phyloP scores from a whole-genome alignment of 2,329 filamentous ascomycete species.

The Pseudophaeomoniella oleicola region DNA sequence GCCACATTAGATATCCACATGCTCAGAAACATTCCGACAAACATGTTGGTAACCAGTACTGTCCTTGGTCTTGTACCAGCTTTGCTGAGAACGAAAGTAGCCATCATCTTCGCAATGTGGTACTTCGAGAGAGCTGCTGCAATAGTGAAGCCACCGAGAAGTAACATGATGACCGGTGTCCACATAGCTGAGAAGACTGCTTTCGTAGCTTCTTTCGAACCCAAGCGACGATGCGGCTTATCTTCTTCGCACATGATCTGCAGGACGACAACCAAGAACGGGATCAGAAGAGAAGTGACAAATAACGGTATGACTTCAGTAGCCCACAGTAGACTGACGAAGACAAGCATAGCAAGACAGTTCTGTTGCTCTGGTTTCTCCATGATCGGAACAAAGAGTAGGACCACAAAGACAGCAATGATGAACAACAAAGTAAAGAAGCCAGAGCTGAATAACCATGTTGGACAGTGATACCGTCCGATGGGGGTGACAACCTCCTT shows the following conservation, averaged over 20 bases:
- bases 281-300: constrained; percentile 85
- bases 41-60: constrained; percentile 95
- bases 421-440: constrained; percentile 63
- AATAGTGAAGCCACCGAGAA: constrained; percentile 90
- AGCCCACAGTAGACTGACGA: constrained; percentile 90
- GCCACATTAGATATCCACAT: constrained; percentile 99
- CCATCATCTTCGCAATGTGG: constrained; percentile 93
- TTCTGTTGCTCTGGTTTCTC: constrained; percentile 83
- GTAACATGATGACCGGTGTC: constrained; percentile 97
- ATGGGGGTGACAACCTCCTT: constrained; percentile 68
- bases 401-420: constrained; percentile 54
- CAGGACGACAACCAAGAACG: constrained; percentile 80
- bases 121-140: constrained; percentile 93
- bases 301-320: constrained; percentile 97
- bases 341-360: constrained; percentile 81
- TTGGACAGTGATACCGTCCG: constrained; percentile 59
- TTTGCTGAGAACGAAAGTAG: constrained; percentile 90
- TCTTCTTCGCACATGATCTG: constrained; percentile 69
- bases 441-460: constrained; percentile 71
- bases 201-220: constrained; percentile 64
- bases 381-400: constrained; percentile 72
- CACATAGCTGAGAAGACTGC: constrained; percentile 95
- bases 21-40: constrained; percentile 90
- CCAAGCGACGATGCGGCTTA: constrained; percentile 53
- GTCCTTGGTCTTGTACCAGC: constrained; percentile 80